Conservation (phyloP, 2,329 filamentous ascomycete species). For the Diaporthe helianthi region DNA sequence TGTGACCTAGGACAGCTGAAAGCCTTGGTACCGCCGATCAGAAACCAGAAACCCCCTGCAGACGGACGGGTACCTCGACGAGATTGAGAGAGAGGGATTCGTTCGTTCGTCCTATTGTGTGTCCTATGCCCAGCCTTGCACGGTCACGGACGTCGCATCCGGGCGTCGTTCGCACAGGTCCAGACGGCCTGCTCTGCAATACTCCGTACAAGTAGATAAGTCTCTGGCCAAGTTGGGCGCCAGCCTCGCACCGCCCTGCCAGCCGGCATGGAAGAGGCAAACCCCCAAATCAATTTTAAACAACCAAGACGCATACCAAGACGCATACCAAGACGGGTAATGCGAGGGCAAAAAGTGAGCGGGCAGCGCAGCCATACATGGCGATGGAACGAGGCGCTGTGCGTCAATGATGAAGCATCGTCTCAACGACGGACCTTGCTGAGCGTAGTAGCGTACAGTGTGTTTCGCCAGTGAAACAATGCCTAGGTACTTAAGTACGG, state of each 20-base stretch:
- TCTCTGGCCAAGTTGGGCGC: not conserved
- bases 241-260: conserved; percentile 20
- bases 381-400: conserved; percentile 7
- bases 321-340: conserved; percentile 28
- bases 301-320: conserved; percentile 18
- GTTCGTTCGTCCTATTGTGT: conserved; percentile 15
- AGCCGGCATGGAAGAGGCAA: not conserved
- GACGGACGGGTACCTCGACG: conserved; percentile 18
- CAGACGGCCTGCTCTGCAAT: conserved; percentile 3
- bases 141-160: conserved; percentile 22
- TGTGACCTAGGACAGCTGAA: conserved; percentile 15
- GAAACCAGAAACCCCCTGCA: conserved; percentile 15
- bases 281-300: conserved; percentile 24
- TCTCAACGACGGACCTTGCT: conserved; percentile 7
- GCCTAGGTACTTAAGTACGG: conserved; percentile 21
- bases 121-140: conserved; percentile 24
- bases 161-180: conserved; percentile 18
- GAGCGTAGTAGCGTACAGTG: not conserved
- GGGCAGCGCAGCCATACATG: not conserved
- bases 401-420: conserved; percentile 4
- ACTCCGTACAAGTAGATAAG: too few relatives aligned
- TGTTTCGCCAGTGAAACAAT: conserved; percentile 15
- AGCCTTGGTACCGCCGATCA: conserved; percentile 25
- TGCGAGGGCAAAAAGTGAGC: conserved; percentile 10
- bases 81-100: conserved; percentile 5